Conservation (phyloP, 441 rosid species). For the Bocquillonia castaneifolia region DNA sequence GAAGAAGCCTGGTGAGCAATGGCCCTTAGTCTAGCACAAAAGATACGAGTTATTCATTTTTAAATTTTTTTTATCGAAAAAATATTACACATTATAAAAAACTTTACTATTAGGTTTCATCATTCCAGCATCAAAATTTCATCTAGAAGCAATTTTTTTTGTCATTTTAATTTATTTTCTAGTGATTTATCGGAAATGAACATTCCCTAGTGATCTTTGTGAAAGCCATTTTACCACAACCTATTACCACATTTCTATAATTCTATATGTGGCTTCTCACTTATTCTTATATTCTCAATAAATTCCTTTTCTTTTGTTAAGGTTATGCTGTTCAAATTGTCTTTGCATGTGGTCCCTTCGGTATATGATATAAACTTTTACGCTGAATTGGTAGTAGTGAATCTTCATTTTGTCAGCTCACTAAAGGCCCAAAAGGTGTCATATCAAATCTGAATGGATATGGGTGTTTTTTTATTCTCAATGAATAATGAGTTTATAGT, state of each 20-base stretch:
- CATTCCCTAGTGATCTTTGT: not conserved
- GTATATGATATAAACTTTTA: no score
- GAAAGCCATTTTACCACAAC: not conserved
- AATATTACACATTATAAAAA: not conserved
- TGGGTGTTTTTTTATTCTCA: not conserved
- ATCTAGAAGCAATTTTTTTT: not conserved
- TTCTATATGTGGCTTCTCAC: not conserved
- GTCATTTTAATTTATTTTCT: not conserved
- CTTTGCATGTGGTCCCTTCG: no score
- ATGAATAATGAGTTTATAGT: not conserved
- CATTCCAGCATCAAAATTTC: not conserved
- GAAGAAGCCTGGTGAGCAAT: constrained; percentile 50
- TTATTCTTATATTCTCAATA: not conserved
- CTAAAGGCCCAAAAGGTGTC: not conserved
- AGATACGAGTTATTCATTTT: not conserved
- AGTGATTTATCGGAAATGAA: not conserved
- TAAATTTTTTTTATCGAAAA: not conserved
- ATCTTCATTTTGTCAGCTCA: not conserved
- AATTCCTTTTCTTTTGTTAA: not conserved
- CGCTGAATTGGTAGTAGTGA: not conserved
- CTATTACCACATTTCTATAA: not conserved
- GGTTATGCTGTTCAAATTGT: no score
- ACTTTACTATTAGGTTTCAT: not conserved
- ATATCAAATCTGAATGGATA: not conserved
- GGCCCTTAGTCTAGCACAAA: not conserved